Evolutionary conservation across 192 early-diverging fungal species (phyloP), one percentile per base, ranked within the genome.

Genomic region (Backusella australiensis): DNA sequence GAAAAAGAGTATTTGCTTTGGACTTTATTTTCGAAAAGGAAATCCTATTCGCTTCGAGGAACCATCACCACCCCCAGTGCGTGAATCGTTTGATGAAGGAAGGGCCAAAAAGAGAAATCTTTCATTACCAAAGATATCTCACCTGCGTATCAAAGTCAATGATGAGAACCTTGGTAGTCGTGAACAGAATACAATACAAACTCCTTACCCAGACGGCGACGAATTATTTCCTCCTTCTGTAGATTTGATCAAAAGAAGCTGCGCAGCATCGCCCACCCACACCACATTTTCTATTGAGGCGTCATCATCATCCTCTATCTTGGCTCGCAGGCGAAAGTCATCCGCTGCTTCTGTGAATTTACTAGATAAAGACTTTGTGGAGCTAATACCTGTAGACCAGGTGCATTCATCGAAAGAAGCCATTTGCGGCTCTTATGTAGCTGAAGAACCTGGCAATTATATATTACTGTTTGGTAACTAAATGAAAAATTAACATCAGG

Each of bases 371-470:
- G 88, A 88, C 19, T 87, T 94, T 42, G 80, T 85, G 8, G 93
- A 94, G 80, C 86, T 97, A 29, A 53, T 95, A n/a, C 93, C 93
- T 19, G 88, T 96, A 32, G 85, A 92, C 66, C 96, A 96, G 79
- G 95, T 95, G 75, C 91, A 95, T 70, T 95, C 94, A 29, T 85
- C 93, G n/a, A 91, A 92, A 72, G 86, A 87, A 19, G 94, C 92
- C 1, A 91, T 97, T 79, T 94, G 92, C 75, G 97, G 97, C 26
- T 82, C 86, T 35, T 93, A 87, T 81, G 77, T 81, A 19, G 92
- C 92, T 17, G 83, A 86, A 4, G 93, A 95, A 74, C 89, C 93
- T 2, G 97, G 97, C 6, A 85, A 87, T 32, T 98, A 94, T 75
- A 85, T 91, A 14, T 72, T 95, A 56, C 86, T 90, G 44, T 93